These are phyloP conservation scores for Cercospora citrullina DNA, from an alignment of 2,329 filamentous ascomycete species.

Conservation along the genomic window DNA sequence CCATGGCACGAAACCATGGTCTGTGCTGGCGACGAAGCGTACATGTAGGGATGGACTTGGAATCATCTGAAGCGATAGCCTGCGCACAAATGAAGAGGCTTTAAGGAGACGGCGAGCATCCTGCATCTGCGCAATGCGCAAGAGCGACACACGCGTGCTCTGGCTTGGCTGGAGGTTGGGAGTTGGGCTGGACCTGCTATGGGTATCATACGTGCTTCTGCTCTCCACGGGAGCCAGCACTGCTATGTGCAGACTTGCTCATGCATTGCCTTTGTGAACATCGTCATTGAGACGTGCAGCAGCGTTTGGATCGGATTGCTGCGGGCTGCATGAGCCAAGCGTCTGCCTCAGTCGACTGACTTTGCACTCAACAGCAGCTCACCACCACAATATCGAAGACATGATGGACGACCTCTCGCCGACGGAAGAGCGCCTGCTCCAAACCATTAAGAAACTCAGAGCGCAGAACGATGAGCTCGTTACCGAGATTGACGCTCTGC, in stretches of 20 bases:
- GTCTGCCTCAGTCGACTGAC: background rate
- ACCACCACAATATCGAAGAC: background rate
- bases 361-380: background rate
- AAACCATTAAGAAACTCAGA: conserved; percentile 2
- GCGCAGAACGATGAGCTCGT: background rate
- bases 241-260: background rate
- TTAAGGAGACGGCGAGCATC: background rate
- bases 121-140: background rate
- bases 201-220: background rate
- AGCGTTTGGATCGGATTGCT: background rate
- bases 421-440: conserved; percentile 5
- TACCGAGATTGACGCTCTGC: background rate
- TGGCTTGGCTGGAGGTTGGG: background rate
- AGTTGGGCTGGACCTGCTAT: background rate
- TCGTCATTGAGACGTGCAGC: background rate
- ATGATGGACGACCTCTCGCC: background rate
- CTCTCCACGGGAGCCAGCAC: background rate
- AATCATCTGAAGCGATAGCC: background rate
- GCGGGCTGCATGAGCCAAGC: background rate
- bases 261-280: background rate
- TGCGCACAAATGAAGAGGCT: background rate
- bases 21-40: background rate
- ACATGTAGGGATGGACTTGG: background rate
- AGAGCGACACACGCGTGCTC: background rate
- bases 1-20: background rate